These are phyloP conservation scores for Cercospora janseana DNA, from an alignment of 2,329 filamentous ascomycete species.

Conservation along the genomic window DNA sequence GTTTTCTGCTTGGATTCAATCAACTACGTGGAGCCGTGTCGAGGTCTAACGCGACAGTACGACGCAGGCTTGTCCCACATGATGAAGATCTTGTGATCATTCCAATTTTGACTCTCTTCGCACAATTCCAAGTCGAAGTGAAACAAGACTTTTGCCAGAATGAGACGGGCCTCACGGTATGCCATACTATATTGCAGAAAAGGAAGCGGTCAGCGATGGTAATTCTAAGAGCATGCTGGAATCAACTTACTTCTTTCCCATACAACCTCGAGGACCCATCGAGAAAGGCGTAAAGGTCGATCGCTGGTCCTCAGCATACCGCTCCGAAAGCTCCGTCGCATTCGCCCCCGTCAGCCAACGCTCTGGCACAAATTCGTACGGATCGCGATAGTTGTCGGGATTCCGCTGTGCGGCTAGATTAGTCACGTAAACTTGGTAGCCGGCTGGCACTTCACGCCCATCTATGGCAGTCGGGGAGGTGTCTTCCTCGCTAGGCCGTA, in stretches of 20 bases:
- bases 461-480: constrained; percentile 28
- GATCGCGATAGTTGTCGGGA: constrained; percentile 32
- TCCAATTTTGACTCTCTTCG: constrained; percentile 26
- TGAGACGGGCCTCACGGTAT: constrained; percentile 40
- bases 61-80: constrained; percentile 30
- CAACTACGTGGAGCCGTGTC: neutral
- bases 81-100: constrained; percentile 26
- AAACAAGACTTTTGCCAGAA: constrained; percentile 40
- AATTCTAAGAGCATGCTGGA: constrained; percentile 5
- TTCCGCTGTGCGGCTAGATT: constrained; percentile 31
- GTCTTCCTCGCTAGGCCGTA: constrained; percentile 37
- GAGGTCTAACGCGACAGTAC: constrained; percentile 9
- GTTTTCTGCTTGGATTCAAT: neutral
- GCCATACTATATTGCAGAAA: constrained; percentile 21
- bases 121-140: constrained; percentile 39
- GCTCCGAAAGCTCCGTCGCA: constrained; percentile 23
- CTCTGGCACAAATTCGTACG: constrained; percentile 36
- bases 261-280: constrained; percentile 39
- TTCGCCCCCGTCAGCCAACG: constrained; percentile 39
- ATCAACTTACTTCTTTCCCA: constrained; percentile 35
- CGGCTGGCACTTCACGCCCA: constrained; percentile 30
- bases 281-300: constrained; percentile 34
- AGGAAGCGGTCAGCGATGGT: neutral
- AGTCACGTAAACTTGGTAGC: constrained; percentile 17
- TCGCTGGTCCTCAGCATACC: constrained; percentile 29